Conservation (phyloP, 768 basidiomycete genomes). For the Naganishia kalamii region DNA sequence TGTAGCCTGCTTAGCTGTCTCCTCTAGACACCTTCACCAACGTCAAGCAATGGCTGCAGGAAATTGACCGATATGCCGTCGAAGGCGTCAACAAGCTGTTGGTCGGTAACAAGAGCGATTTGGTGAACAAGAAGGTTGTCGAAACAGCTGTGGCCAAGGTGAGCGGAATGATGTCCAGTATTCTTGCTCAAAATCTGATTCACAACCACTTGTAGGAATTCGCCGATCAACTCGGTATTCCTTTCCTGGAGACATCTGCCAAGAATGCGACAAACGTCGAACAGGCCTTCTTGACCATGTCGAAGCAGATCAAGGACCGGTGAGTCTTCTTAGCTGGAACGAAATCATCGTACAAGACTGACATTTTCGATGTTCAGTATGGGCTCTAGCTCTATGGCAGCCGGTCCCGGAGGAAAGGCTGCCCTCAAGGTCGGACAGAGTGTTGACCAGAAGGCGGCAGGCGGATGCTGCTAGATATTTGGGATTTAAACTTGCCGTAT, state of each 20-base stretch:
- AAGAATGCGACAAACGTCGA: constrained; percentile 97
- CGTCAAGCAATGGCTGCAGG: constrained; percentile 95
- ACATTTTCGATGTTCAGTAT: constrained; percentile 28
- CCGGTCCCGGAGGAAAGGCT: constrained; percentile 42
- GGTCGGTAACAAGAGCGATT: constrained; percentile 97
- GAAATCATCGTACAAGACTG: not conserved
- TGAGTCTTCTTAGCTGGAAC: constrained; percentile 23
- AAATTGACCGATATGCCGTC: constrained; percentile 97
- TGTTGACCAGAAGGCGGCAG: constrained; percentile 44
- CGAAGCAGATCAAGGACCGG: constrained; percentile 60
- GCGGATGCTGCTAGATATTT: constrained; percentile 41
- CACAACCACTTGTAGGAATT: constrained; percentile 61
- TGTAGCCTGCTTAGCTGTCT: not conserved
- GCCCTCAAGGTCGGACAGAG: constrained; percentile 45
- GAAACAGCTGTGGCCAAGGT: constrained; percentile 44
- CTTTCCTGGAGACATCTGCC: constrained; percentile 96
- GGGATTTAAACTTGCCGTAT: not conserved
- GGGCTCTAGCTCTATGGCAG: constrained; percentile 44
- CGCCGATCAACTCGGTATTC: constrained; percentile 84
- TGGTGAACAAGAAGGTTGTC: constrained; percentile 75
- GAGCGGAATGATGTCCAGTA: not conserved
- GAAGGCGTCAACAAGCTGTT: constrained; percentile 99
- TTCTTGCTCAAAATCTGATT: not conserved
- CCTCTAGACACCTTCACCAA: constrained; percentile 46
- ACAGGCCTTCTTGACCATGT: constrained; percentile 95